Percentiles rank a stretch among this genome's conserved stretches.
These are phyloP conservation scores for Erysimum cheiranthoides DNA, from an alignment of 345 rosid genomes.

Conservation along the genomic window DNA sequence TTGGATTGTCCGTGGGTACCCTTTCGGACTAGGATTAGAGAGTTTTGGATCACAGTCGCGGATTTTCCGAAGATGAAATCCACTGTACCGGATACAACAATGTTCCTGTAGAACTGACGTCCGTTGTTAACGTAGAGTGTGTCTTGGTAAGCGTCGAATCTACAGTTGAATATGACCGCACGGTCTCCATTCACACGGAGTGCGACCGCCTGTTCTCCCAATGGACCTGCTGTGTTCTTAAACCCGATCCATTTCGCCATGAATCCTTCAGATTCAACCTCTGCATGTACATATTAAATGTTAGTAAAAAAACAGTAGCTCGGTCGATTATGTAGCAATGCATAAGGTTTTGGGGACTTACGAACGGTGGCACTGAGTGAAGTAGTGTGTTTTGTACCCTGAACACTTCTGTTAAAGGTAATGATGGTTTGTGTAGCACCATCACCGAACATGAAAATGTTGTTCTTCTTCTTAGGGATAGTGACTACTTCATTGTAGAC, in stretches of 20 bases:
- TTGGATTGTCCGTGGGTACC: conserved; percentile 52
- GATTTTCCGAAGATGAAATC: conserved; percentile 86
- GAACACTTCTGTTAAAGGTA: conserved; percentile 49
- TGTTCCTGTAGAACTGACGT: conserved; percentile 73
- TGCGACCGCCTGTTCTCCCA: conserved; percentile 76
- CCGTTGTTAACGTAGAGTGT: conserved; percentile 62
- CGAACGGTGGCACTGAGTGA: conserved; percentile 55
- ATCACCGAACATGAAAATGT: conserved; percentile 73
- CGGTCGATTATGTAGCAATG: background rate
- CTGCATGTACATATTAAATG: conserved; percentile 47
- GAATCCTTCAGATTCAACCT: conserved; percentile 65
- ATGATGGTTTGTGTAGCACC: conserved; percentile 68
- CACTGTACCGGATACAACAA: conserved; percentile 70
- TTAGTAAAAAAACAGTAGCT: background rate
- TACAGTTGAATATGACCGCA: conserved; percentile 61
- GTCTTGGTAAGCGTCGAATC: conserved; percentile 75
- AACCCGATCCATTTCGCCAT: conserved; percentile 64
- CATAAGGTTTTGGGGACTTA: conserved; percentile 34
- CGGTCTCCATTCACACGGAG: conserved; percentile 61
- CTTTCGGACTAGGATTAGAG: conserved; percentile 57
- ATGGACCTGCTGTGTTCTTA: conserved; percentile 73
- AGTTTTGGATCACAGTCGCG: conserved; percentile 65
- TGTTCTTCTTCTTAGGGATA: conserved; percentile 52
- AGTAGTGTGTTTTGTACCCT: conserved; percentile 31
- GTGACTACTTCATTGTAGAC: conserved; percentile 53